A percentile compares a stretch with the other conserved stretches of the same genome.
phyloP scores from a whole-genome alignment of 2,329 filamentous ascomycete genomes.

The Neocatenulostroma microsporum region DNA sequence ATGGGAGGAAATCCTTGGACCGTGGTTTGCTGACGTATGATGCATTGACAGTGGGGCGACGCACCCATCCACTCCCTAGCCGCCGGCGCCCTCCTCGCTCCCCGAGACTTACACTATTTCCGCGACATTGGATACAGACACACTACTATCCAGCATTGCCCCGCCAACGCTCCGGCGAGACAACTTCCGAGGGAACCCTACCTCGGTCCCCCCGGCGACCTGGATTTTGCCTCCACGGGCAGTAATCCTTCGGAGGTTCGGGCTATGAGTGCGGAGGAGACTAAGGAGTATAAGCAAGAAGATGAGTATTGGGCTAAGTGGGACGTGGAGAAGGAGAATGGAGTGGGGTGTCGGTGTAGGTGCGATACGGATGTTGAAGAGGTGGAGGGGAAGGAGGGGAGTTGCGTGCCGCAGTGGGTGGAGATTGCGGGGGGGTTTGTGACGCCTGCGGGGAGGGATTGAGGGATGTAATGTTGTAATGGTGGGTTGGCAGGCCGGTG shows the following conservation, averaged over 20 bases:
- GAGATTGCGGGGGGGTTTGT: constrained; percentile 89
- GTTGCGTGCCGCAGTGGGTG: constrained; percentile 92
- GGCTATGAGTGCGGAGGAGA: constrained; percentile 18
- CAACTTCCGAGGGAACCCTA: constrained; percentile 75
- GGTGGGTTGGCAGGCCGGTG: not conserved
- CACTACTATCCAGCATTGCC: constrained; percentile 97
- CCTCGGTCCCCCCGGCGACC: constrained; percentile 36
- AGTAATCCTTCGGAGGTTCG: no score
- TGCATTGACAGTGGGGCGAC: constrained; percentile 75
- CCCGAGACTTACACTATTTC: constrained; percentile 93
- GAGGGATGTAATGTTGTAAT: not conserved
- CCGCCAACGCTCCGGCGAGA: constrained; percentile 82
- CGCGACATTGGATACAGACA: constrained; percentile 97
- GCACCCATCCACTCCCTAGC: constrained; percentile 97
- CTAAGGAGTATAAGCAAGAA: constrained; percentile 75
- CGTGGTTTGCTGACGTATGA: constrained; percentile 29
- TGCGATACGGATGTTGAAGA: constrained; percentile 97
- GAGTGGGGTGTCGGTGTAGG: constrained; percentile 89
- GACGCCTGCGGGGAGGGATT: constrained; percentile 20
- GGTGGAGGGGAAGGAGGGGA: constrained; percentile 94
- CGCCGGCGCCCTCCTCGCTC: constrained; percentile 74
- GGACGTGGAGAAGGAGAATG: constrained; percentile 86
- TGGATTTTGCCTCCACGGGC: no score
- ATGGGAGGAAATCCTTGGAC: not conserved
- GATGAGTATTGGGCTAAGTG: constrained; percentile 92